Percentiles rank a stretch among this genome's conserved stretches.
These are phyloP conservation scores for Melaleuca quinquenervia DNA, from an alignment of 345 rosid species.

Conservation along the genomic window DNA sequence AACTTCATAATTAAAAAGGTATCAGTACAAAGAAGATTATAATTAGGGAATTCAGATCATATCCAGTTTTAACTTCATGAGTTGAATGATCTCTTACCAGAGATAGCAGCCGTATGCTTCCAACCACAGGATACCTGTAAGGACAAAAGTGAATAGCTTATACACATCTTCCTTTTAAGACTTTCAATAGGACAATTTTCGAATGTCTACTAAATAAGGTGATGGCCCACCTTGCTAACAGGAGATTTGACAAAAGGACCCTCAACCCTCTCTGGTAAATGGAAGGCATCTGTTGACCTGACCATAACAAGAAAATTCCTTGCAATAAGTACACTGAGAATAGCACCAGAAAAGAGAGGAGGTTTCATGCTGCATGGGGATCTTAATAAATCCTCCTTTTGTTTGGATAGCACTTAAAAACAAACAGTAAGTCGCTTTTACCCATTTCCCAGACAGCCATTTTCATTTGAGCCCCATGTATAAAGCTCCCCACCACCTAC, in stretches of 20 bases:
- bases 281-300: conserved; percentile 55
- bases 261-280: conserved; percentile 65
- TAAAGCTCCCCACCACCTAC: conserved; percentile 73
- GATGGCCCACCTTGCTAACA: conserved; percentile 35
- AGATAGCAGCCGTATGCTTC: conserved; percentile 95
- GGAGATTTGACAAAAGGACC: conserved; percentile 59
- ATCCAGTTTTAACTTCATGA: background rate
- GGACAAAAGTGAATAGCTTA: background rate
- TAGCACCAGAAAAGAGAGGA: background rate
- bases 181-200: background rate
- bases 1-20: background rate
- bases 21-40: background rate
- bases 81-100: conserved; percentile 36
- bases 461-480: conserved; percentile 90
- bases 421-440: conserved; percentile 2
- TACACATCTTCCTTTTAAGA: background rate
- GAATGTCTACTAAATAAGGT: background rate
- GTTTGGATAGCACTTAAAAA: background rate
- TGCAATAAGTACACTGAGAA: background rate
- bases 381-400: background rate
- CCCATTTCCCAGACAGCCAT: conserved; percentile 93
- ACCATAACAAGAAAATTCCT: background rate
- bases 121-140: conserved; percentile 90
- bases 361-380: background rate
- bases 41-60: background rate